Percentiles rank a stretch among this genome's conserved stretches.
Conservation (phyloP, 345 rosid species). For the Angophora floribunda region DNA sequence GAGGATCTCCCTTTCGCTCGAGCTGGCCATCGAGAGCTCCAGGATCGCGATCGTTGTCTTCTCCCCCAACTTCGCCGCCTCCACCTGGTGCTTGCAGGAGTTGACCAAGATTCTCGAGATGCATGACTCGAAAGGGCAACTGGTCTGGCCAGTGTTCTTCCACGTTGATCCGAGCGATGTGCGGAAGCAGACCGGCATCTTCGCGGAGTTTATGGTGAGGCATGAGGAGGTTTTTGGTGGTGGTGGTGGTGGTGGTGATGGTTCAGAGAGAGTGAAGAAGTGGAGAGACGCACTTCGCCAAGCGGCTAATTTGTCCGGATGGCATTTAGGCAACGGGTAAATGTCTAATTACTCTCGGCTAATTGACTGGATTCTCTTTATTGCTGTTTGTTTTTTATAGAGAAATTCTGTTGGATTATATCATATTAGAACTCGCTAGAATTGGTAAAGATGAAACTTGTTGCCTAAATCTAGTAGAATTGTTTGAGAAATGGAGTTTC, state of each 20-base stretch:
- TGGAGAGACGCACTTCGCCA: constrained; percentile 5
- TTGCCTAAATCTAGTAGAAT: neutral
- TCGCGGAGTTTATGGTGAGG: neutral
- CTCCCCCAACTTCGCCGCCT: constrained; percentile 9
- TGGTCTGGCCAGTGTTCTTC: constrained; percentile 8
- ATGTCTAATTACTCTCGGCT: neutral
- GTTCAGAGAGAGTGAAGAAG: neutral
- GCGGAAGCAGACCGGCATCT: neutral
- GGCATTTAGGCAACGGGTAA: constrained; percentile 1
- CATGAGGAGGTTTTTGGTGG: neutral
- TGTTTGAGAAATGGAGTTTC: neutral
- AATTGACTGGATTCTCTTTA: neutral
- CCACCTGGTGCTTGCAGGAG: constrained; percentile 19
- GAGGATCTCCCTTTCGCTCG: neutral
- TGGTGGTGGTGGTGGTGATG: neutral
- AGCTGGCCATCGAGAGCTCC: constrained; percentile 9
- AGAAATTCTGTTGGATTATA: neutral
- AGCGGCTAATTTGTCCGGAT: constrained; percentile 4
- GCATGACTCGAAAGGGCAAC: neutral
- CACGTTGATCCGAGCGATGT: constrained; percentile 2
- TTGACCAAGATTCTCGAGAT: constrained; percentile 5
- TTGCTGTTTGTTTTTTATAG: neutral
- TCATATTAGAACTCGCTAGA: neutral
- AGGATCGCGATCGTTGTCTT: constrained; percentile 1
- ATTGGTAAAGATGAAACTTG: neutral